Evolutionary conservation across 352 stramenopile genomes (phyloP).

Genomic region (Pythium sp.): DNA sequence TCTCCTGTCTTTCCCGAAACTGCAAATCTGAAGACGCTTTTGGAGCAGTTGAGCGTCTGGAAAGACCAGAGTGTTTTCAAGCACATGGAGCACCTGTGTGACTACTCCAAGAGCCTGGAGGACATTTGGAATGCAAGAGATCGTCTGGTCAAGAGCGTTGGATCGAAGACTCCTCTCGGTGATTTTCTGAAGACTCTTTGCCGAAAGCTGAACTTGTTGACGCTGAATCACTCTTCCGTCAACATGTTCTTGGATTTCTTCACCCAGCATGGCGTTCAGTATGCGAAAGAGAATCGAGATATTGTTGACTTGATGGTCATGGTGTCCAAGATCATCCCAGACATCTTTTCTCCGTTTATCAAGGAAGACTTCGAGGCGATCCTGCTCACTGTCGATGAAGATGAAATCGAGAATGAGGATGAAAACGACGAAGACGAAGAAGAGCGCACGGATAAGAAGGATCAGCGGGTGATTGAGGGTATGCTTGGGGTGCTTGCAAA

Average conservation of each 20-base stretch:
- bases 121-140: slow-evolving; percentile 56
- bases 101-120: slow-evolving; percentile 42
- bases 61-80: slow-evolving; percentile 84
- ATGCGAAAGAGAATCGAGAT: slow-evolving; percentile 45
- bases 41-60: slow-evolving; percentile 63
- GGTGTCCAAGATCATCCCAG: slow-evolving; percentile 41
- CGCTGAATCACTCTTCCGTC: slow-evolving; percentile 48
- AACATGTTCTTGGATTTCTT: slow-evolving; percentile 43
- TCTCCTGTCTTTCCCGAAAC: slow-evolving; percentile 61
- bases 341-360: slow-evolving; percentile 54
- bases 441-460: slow-evolving; percentile 26
- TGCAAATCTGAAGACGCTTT: slow-evolving; percentile 44
- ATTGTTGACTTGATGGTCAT: slow-evolving; percentile 58
- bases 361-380: slow-evolving; percentile 46
- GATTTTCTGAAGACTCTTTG: slow-evolving; percentile 85
- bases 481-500: slow-evolving; percentile 50
- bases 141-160: slow-evolving; percentile 70
- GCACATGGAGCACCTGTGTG: slow-evolving; percentile 57
- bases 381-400: slow-evolving; percentile 26
- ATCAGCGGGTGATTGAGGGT: slow-evolving; percentile 49
- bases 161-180: slow-evolving; percentile 72
- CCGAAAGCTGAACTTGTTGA: slow-evolving; percentile 70
- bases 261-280: slow-evolving; percentile 21
- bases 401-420: slow-evolving; percentile 5
- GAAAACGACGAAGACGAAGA: slow-evolving; percentile 36